Conservation (phyloP, 2,329 filamentous ascomycete genomes). For the Phialophora expanda region DNA sequence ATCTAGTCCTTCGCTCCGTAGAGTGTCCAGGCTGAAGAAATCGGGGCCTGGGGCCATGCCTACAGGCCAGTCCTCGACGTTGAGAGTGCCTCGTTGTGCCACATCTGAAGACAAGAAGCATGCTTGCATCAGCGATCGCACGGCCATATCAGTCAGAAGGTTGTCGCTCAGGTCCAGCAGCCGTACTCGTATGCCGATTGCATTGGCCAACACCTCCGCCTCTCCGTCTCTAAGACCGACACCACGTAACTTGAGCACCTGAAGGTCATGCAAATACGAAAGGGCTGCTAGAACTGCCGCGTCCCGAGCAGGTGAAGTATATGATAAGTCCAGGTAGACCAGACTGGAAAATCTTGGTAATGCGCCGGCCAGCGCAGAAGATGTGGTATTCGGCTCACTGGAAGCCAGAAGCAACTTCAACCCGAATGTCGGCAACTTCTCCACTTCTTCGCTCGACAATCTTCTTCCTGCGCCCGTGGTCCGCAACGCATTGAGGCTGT, state of each 20-base stretch:
- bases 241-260: conserved; percentile 62
- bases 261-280: conserved; percentile 55
- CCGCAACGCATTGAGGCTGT: conserved; percentile 58
- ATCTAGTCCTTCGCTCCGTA: conserved; percentile 58
- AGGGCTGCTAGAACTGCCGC: conserved; percentile 56
- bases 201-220: conserved; percentile 57
- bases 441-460: conserved; percentile 28
- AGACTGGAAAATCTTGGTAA: conserved; percentile 60
- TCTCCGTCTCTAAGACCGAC: conserved; percentile 61
- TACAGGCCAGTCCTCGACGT: conserved; percentile 42
- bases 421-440: conserved; percentile 46
- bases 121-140: conserved; percentile 57
- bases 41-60: conserved; percentile 46
- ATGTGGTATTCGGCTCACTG: conserved; percentile 63
- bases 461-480: conserved; percentile 34
- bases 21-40: conserved; percentile 47
- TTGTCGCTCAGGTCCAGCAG: conserved; percentile 65
- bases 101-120: conserved; percentile 51
- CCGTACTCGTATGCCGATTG: conserved; percentile 59
- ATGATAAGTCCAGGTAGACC: conserved; percentile 64
- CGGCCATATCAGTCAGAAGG: conserved; percentile 60
- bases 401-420: conserved; percentile 63
- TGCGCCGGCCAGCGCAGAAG: conserved; percentile 58
- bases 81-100: conserved; percentile 36
- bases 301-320: conserved; percentile 57